Evolutionary conservation across 1,284 basidiomycete species (phyloP), one percentile per base, ranked within the genome.

Genomic region (Apiotrichum gamsii): DNA sequence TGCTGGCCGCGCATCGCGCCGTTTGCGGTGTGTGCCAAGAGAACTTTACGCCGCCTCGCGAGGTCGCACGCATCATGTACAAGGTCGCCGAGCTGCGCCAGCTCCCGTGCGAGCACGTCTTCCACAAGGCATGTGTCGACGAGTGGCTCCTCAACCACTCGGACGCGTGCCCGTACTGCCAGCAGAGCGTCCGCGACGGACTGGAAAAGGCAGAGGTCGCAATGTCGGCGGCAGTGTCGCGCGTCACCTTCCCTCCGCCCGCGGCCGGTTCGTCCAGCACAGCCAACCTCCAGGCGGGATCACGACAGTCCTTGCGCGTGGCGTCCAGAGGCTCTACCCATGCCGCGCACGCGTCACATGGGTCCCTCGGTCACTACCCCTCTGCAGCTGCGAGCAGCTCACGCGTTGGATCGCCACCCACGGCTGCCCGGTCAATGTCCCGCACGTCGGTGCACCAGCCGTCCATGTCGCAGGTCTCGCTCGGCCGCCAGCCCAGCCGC

Each of bases 1-100:
- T 47, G n/a, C 54, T 69, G 5, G 24, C 48, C 1, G 33, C 48
- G 4, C 34, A 64, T 19, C 51, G 56, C 29, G 41, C 60, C 0
- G 61, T 54, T 2, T 69, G 67, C 43, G 62, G 53, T 5, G 63
- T 69, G 31, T 69, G 67, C 46, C 65, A 67, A 35, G 57, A 59
- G 31, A 57, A 50, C 31, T 69, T 58, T 40, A 38, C 30, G 8
- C 35, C 47, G 4, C 65, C 64, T 0, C 40, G 51, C 36, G 53
- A 49, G 15, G 30, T 42, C 24, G 52, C 51, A 1, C 54, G 54
- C 16, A 49, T 60, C 23, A 45, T 61, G 57, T 52, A 56, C 35
- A 49, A 56, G 30, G 58, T 60, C 15, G 51, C 57, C 19, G 42
- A 45, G 16, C 49, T 69, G 39, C 51, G 63, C 24, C 47, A 51